Base-by-base conservation (phyloP, 306 rosid species). In the Sophora flavescens region DNA sequence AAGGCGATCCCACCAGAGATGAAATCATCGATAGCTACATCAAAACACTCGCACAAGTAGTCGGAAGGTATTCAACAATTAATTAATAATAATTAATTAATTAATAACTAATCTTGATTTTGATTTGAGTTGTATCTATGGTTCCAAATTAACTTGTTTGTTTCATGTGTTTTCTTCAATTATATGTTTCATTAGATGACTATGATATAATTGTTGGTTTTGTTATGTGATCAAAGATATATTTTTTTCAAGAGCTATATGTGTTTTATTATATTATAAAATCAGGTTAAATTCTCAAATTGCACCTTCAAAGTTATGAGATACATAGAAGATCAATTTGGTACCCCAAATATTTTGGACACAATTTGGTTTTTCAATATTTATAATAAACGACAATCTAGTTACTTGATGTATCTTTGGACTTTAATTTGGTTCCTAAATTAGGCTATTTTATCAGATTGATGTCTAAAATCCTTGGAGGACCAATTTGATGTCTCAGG, bases 21-120 rank as follows among this genome's bases (percentile, higher is more conserved):
- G 96, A 96, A 2, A 91, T 92, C 76, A 96, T 96, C 28, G 89
- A 92, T 6, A 62, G 80, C 47, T 96, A 88, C 59, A 92, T 96
- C 77, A 92, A 91, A 86, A 96, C 93, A 1, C 82, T 96, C 6
- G 87, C 96, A 2, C 18, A 64, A 80, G 87, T 91, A 3, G 58
- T 96, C 1, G 97, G 99, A 76, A 92, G 97, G 99, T 92, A 10
- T 63, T 57, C 4, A 1, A 16, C 3, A 32, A 53, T 63, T 30
- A 33, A 54, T 30, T 18, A 35, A 35, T 35, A 54, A 1, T 18
- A 35, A 35, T 35, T 35, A 35, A 35, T 35, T 35, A 4, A 35
- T 4, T 35, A 35, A 6, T 35, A 4, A 4, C 4, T 35, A 47
- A 33, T 44, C 1, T 67, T 56, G 5, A 2, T 4, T 35, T 35